Conservation (phyloP, 208 protist species). For the Acanthamoeba royreba region DNA sequence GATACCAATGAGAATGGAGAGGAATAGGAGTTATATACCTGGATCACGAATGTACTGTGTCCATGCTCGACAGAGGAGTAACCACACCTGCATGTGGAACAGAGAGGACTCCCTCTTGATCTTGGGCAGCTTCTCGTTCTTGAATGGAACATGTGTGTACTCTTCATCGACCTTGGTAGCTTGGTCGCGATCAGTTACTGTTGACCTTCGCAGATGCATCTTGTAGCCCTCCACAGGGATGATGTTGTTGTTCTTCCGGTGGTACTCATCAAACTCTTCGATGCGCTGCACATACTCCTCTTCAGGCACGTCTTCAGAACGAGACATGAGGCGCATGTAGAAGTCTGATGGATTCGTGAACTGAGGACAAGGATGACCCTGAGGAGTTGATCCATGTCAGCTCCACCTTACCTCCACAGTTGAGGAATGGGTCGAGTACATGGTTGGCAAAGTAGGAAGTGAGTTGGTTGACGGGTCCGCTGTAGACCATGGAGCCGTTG, state of each 20-base stretch:
- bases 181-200: not conserved
- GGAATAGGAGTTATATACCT: too few relatives aligned
- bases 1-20: too few relatives aligned
- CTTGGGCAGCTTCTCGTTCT: slow-evolving; percentile 14
- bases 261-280: not conserved
- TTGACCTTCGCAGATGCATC: not conserved
- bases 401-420: not conserved
- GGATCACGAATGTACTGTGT: slow-evolving; percentile 25
- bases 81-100: not conserved
- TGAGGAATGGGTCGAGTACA: too few relatives aligned
- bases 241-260: slow-evolving; percentile 12
- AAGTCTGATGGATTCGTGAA: slow-evolving; percentile 7
- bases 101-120: not conserved
- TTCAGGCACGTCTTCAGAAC: not conserved
- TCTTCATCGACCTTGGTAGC: not conserved
- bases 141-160: too few relatives aligned
- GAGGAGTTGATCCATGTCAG: not conserved
- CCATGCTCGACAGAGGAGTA: not conserved
- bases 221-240: not conserved
- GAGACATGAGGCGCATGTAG: slow-evolving; percentile 3
- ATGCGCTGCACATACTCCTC: not conserved
- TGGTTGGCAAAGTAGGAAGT: not conserved
- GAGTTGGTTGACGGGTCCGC: slow-evolving; percentile 71
- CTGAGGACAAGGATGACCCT: slow-evolving; percentile 6
- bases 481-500: slow-evolving; percentile 83